Evolutionary conservation across 2,329 filamentous ascomycete species (phyloP).

Genomic region (Hypoxylon sp.): DNA sequence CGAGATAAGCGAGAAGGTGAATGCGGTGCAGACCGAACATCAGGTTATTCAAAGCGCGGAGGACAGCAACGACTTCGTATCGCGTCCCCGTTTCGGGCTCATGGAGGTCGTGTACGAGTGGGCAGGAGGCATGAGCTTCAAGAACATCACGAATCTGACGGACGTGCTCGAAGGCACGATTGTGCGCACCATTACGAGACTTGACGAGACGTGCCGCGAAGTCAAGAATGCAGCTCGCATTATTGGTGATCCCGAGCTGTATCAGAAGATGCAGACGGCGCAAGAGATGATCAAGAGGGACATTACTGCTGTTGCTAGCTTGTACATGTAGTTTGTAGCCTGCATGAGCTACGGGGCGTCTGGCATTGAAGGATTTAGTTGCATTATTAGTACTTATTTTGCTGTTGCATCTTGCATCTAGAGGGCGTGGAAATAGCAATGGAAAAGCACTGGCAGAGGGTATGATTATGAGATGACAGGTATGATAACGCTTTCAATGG

Average conservation of each 20-base stretch:
- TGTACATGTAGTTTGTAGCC: conserved; percentile 77
- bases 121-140: conserved; percentile 98
- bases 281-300: conserved; percentile 98
- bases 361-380: neutral
- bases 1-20: conserved; percentile 91
- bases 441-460: conserved; percentile 8
- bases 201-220: conserved; percentile 97
- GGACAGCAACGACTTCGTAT: conserved; percentile 92
- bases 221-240: conserved; percentile 97
- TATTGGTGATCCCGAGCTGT: conserved; percentile 92
- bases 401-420: conserved; percentile 18
- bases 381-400: neutral
- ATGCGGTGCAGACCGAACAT: conserved; percentile 86
- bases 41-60: conserved; percentile 93
- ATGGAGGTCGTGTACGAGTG: conserved; percentile 99
- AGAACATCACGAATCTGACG: conserved; percentile 94
- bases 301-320: conserved; percentile 87
- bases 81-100: conserved; percentile 87
- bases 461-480: conserved; percentile 9
- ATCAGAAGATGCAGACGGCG: conserved; percentile 95
- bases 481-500: conserved; percentile 1
- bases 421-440: neutral
- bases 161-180: conserved; percentile 98
- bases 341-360: neutral
- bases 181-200: conserved; percentile 89